Conservation (phyloP, 2,329 filamentous ascomycete species). For the Sordariomycetes sp. region DNA sequence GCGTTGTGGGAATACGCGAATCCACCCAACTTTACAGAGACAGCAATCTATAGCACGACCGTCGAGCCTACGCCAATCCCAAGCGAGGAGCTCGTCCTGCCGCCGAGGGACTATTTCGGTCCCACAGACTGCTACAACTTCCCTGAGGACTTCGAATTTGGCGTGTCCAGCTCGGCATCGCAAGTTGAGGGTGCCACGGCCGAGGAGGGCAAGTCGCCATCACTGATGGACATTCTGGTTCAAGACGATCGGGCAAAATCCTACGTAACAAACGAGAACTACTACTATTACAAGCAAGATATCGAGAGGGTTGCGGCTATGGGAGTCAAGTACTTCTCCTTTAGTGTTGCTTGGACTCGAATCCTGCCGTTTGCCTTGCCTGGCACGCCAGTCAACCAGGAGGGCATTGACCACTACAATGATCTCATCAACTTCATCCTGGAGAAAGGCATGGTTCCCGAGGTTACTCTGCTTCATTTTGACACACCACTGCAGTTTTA, state of each 20-base stretch:
- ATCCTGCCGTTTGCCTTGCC: slow-evolving; percentile 41
- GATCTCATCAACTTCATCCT: slow-evolving; percentile 41
- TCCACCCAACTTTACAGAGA: slow-evolving; percentile 22
- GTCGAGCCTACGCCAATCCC: slow-evolving; percentile 45
- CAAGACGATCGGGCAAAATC: slow-evolving; percentile 14
- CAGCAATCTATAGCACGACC: slow-evolving; percentile 30
- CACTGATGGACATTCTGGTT: slow-evolving; percentile 30
- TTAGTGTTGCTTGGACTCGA: slow-evolving; percentile 41
- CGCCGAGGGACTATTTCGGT: slow-evolving; percentile 40
- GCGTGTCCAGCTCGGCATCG: slow-evolving; percentile 37
- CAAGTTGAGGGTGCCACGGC: slow-evolving; percentile 36
- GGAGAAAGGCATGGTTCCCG: slow-evolving; percentile 37
- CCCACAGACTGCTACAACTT: slow-evolving; percentile 40
- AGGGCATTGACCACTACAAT: slow-evolving; percentile 43
- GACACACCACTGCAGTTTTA: slow-evolving; percentile 35
- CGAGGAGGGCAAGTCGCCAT: slow-evolving; percentile 31
- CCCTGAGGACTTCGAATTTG: slow-evolving; percentile 34
- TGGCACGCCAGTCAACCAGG: slow-evolving; percentile 39
- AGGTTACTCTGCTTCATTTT: slow-evolving; percentile 39
- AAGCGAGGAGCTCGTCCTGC: slow-evolving; percentile 43
- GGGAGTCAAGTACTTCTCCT: slow-evolving; percentile 41
- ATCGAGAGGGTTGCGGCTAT: slow-evolving; percentile 42
- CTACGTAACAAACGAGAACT: slow-evolving; percentile 37
- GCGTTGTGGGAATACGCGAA: slow-evolving; percentile 21
- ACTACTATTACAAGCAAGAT: slow-evolving; percentile 47